These are phyloP conservation scores for Arachis stenosperma DNA, from an alignment of 306 rosid species.

Conservation along the genomic window DNA sequence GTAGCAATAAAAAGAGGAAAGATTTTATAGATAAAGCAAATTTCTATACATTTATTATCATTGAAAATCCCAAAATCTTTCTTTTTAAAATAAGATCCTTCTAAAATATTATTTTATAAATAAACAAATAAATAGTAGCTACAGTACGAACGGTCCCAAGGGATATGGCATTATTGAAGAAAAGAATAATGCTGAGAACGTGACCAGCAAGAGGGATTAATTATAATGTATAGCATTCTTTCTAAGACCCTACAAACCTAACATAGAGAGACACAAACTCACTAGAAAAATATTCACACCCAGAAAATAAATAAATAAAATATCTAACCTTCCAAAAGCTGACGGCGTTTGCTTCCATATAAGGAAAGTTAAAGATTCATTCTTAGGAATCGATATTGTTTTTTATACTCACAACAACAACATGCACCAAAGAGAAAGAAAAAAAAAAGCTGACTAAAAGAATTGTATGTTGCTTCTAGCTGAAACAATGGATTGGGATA, in stretches of 20 bases:
- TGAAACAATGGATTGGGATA: conserved; percentile 83
- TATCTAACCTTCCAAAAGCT: conserved; percentile 39
- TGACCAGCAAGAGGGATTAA: conserved; percentile 31
- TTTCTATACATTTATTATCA: too few species aligned
- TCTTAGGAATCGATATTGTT: conserved; percentile 48
- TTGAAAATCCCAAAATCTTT: too few species aligned
- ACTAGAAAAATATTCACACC: conserved; percentile 24
- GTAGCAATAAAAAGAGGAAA: too few species aligned
- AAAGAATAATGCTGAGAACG: conserved; percentile 38
- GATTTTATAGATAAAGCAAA: too few species aligned
- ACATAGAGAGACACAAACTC: conserved; percentile 32
- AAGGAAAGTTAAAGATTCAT: conserved; percentile 66
- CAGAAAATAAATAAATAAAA: conserved; percentile 5
- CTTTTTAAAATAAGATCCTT: too few species aligned
- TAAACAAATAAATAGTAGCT: background rate
- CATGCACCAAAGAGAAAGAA: conserved; percentile 37
- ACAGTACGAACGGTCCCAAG: conserved; percentile 29
- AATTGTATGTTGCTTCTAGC: conserved; percentile 72
- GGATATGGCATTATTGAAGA: conserved; percentile 25
- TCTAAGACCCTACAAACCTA: conserved; percentile 27
- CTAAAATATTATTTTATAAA: background rate
- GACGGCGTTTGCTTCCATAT: conserved; percentile 64
- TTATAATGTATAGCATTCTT: background rate
- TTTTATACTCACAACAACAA: conserved; percentile 35
- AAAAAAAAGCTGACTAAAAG: conserved; percentile 53